These are phyloP conservation scores for Russula dissimulans DNA, from an alignment of 768 basidiomycete species.

Conservation along the genomic window DNA sequence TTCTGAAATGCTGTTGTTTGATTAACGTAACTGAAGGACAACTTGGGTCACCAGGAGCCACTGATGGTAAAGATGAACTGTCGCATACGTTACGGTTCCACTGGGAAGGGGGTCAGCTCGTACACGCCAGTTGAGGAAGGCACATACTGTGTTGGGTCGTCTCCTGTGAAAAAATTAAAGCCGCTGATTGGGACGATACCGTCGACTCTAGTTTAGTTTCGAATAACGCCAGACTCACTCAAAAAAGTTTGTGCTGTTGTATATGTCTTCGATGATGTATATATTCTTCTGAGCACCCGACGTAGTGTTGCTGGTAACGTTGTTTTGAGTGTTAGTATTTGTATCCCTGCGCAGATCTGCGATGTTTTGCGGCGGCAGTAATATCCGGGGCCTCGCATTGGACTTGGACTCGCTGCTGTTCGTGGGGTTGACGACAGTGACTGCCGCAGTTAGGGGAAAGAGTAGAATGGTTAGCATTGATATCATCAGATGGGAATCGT, in stretches of 20 bases:
- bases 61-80: background rate
- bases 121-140: background rate
- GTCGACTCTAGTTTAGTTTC: background rate
- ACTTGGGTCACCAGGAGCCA: background rate
- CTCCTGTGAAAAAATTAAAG: constrained; percentile 12
- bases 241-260: constrained; percentile 18
- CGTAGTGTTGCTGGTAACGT: constrained; percentile 6
- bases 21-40: constrained; percentile 48
- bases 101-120: constrained; percentile 29
- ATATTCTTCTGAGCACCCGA: background rate
- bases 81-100: constrained; percentile 60
- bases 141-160: constrained; percentile 17
- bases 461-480: constrained; percentile 10
- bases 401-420: background rate
- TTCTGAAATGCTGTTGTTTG: constrained; percentile 40
- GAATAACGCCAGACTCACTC: constrained; percentile 7
- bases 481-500: constrained; percentile 18
- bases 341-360: constrained; percentile 7
- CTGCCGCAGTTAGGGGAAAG: background rate
- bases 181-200: constrained; percentile 2
- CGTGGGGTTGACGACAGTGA: background rate
- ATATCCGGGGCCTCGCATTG: background rate
- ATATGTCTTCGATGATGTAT: constrained; percentile 19
- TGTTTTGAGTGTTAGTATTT: background rate
- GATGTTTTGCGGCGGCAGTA: background rate